phyloP scores from a whole-genome alignment of 2,329 filamentous ascomycete species.

The Arthrobotrys sinensis region DNA sequence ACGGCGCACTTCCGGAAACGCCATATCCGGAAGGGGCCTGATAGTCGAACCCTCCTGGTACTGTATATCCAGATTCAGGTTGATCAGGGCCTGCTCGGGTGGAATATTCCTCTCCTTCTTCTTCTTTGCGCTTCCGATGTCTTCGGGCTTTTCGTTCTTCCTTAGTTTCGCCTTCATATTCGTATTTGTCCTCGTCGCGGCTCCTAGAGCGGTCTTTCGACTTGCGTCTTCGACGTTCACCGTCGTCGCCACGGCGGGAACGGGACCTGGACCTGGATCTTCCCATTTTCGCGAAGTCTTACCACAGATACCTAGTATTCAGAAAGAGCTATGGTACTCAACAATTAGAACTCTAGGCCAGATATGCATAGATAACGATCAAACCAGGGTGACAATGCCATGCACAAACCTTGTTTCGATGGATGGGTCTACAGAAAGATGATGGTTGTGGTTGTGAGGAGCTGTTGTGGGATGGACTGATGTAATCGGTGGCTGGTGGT shows the following conservation, averaged over 20 bases:
- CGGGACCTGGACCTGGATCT: constrained; percentile 56
- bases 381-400: constrained; percentile 21
- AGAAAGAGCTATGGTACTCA: constrained; percentile 13
- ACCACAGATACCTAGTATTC: constrained; percentile 29
- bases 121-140: constrained; percentile 41
- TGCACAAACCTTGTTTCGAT: constrained; percentile 52
- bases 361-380: constrained; percentile 30
- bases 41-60: constrained; percentile 47
- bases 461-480: constrained; percentile 45
- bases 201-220: constrained; percentile 46
- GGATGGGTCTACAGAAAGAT: constrained; percentile 25
- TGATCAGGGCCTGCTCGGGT: constrained; percentile 38
- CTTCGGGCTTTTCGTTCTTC: constrained; percentile 55
- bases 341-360: constrained; percentile 18
- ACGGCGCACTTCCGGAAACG: constrained; percentile 39
- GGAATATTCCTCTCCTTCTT: constrained; percentile 23
- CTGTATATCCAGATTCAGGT: constrained; percentile 28
- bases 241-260: constrained; percentile 38
- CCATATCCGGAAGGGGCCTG: constrained; percentile 24
- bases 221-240: constrained; percentile 37
- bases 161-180: constrained; percentile 42
- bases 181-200: constrained; percentile 24
- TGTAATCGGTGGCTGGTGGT: constrained; percentile 45
- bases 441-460: constrained; percentile 33
- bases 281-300: constrained; percentile 47